Conservation (phyloP, 2,329 filamentous ascomycete species). For the Dothiorella sarmentorum region DNA sequence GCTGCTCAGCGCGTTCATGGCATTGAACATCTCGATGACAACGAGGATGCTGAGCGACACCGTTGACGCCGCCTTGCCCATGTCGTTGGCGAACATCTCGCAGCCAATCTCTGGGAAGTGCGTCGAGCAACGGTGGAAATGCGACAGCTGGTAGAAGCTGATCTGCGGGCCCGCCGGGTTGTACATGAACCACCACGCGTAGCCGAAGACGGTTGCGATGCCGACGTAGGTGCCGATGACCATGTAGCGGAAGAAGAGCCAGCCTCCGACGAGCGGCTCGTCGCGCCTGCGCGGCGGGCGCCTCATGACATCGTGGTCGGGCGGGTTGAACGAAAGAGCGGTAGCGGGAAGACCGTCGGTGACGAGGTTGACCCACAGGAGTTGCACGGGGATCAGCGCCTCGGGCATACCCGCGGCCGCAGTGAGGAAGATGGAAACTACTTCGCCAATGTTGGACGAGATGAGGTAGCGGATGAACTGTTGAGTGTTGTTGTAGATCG, state of each 20-base stretch:
- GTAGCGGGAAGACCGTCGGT: slow-evolving; percentile 96
- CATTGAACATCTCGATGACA: slow-evolving; percentile 99
- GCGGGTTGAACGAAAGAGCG: slow-evolving; percentile 93
- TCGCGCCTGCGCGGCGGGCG: slow-evolving; percentile 87
- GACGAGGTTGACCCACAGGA: slow-evolving; percentile 98
- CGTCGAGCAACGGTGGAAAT: slow-evolving; percentile 89
- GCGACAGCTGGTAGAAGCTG: slow-evolving; percentile 78
- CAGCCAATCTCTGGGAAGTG: slow-evolving; percentile 89
- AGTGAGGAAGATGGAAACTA: slow-evolving; percentile 97
- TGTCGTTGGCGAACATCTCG: slow-evolving; percentile 81
- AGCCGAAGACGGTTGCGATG: slow-evolving; percentile 89
- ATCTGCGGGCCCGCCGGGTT: slow-evolving; percentile 88
- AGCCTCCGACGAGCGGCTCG: slow-evolving; percentile 86
- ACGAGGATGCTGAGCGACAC: slow-evolving; percentile 88
- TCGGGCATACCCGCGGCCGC: slow-evolving; percentile 96
- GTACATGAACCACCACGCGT: slow-evolving; percentile 99
- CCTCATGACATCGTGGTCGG: slow-evolving; percentile 98
- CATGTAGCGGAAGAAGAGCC: slow-evolving; percentile 97
- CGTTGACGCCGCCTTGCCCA: slow-evolving; percentile 86
- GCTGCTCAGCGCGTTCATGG: slow-evolving; percentile 94
- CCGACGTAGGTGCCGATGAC: slow-evolving; percentile 95
- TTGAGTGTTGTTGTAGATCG: slow-evolving; percentile 99
- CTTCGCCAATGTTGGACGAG: slow-evolving; percentile 98
- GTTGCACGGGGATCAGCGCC: slow-evolving; percentile 91
- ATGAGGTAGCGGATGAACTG: slow-evolving; percentile 99